phyloP scores from a whole-genome alignment of 2,329 filamentous ascomycete species.

The Neonectria ditissima region DNA sequence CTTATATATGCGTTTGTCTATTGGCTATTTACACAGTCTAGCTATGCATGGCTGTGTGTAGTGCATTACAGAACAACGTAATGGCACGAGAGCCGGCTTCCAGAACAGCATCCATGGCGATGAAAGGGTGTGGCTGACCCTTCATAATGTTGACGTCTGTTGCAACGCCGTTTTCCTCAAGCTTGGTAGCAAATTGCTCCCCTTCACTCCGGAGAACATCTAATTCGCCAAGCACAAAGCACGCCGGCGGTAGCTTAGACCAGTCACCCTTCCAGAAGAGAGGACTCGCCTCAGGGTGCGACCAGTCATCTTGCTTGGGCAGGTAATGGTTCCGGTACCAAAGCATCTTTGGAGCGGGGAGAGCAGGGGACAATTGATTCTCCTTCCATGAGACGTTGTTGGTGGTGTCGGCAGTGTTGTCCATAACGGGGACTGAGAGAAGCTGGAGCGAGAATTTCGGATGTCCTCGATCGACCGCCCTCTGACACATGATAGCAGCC shows the following conservation, averaged over 20 bases:
- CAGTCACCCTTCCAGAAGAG: constrained; percentile 64
- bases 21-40: not conserved
- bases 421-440: constrained; percentile 3
- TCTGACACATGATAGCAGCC: constrained; percentile 58
- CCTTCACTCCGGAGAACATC: constrained; percentile 1
- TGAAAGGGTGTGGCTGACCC: constrained; percentile 15
- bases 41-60: constrained; percentile 20
- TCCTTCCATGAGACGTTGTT: not conserved
- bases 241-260: constrained; percentile 59
- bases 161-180: constrained; percentile 1
- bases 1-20: too few species aligned
- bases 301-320: constrained; percentile 58
- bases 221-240: not conserved
- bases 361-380: not conserved
- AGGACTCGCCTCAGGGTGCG: constrained; percentile 65
- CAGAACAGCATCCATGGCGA: constrained; percentile 18
- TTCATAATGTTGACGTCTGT: constrained; percentile 12
- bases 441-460: constrained; percentile 49
- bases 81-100: constrained; percentile 53
- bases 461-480: constrained; percentile 53
- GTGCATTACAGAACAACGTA: constrained; percentile 52
- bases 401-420: constrained; percentile 2
- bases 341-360: not conserved
- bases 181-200: not conserved
- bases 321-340: constrained; percentile 45